Evolutionary conservation across 148 eudicot species (phyloP).

Genomic region (Chenopodium quinoa): DNA sequence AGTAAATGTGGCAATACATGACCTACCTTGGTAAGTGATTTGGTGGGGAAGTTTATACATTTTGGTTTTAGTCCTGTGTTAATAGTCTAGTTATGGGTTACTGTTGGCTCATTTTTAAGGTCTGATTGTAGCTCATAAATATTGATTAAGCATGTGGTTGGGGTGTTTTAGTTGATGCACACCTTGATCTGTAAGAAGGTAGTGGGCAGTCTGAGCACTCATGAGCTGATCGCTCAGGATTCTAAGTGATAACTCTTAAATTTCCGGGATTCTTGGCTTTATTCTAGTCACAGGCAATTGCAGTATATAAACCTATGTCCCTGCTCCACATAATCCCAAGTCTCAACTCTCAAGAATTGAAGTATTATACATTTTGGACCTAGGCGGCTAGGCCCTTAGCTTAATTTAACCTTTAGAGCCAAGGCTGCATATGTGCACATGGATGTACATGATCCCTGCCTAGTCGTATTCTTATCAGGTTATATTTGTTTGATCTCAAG

Average conservation of each 20-base stretch:
- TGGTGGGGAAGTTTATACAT: background rate
- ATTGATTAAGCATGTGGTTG: background rate
- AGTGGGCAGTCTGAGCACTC: background rate
- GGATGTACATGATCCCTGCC: background rate
- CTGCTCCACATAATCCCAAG: background rate
- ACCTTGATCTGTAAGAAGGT: background rate
- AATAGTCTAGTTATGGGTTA: background rate
- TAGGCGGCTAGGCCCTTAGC: too few species aligned
- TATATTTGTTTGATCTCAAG: background rate
- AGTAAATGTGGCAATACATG: background rate
- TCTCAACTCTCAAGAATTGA: background rate
- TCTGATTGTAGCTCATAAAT: background rate
- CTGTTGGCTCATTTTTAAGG: background rate
- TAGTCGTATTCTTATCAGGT: background rate
- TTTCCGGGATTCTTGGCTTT: background rate
- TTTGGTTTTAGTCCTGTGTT: background rate
- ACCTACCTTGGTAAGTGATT: background rate
- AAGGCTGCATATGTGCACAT: background rate
- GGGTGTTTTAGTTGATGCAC: background rate
- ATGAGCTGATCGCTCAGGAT: background rate
- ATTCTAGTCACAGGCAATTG: background rate
- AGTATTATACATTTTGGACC: background rate
- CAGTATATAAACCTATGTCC: background rate
- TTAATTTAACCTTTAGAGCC: background rate
- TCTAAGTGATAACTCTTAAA: background rate